These are phyloP conservation scores for Letharia lupina DNA, from an alignment of 495 filamentous ascomycete species.

Conservation along the genomic window DNA sequence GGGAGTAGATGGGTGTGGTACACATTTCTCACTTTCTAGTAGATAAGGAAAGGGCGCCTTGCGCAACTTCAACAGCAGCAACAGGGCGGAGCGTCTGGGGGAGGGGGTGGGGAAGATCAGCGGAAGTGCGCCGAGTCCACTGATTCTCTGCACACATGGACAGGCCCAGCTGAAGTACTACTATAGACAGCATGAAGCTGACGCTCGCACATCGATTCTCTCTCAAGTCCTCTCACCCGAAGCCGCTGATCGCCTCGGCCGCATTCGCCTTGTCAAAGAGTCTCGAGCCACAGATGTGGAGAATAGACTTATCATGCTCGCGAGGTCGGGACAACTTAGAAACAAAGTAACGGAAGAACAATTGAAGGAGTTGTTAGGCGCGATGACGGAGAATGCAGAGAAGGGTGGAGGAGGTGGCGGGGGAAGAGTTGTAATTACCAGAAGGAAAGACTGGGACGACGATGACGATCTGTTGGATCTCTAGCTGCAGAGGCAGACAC, in stretches of 20 bases:
- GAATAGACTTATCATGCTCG: conserved; percentile 86
- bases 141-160: background rate
- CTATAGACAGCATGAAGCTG: conserved; percentile 59
- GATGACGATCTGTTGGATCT: conserved; percentile 74
- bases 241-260: conserved; percentile 83
- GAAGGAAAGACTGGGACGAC: conserved; percentile 79
- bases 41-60: conserved; percentile 85
- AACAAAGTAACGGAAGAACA: conserved; percentile 86
- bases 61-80: conserved; percentile 79
- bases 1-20: background rate
- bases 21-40: conserved; percentile 10
- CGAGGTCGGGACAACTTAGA: conserved; percentile 75
- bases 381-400: conserved; percentile 63
- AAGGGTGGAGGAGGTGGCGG: conserved; percentile 35
- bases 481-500: conserved; percentile 20
- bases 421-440: conserved; percentile 68
- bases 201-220: conserved; percentile 68
- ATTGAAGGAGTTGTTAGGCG: conserved; percentile 80
- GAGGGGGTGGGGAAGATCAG: conserved; percentile 48
- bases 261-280: conserved; percentile 93
- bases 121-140: conserved; percentile 46
- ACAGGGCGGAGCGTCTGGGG: conserved; percentile 47
- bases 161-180: conserved; percentile 10
- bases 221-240: conserved; percentile 89
- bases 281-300: conserved; percentile 83